Evolutionary conservation across 805 yeast genomes (phyloP).

Genomic region (Barnettozyma populi): DNA sequence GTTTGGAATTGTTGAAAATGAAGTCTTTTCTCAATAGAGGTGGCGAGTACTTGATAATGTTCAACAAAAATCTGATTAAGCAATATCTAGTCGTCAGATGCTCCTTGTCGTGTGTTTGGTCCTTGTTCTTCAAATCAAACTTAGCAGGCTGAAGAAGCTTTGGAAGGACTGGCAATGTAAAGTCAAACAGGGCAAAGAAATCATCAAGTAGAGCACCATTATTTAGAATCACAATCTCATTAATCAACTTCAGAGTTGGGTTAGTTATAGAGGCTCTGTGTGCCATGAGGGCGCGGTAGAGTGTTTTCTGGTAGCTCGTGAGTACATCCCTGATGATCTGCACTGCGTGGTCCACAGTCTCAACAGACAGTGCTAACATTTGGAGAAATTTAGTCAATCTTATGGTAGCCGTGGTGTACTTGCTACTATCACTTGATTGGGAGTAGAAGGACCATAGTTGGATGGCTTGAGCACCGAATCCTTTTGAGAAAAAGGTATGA

Average conservation of each 20-base stretch:
- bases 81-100: conserved; percentile 47
- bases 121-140: conserved; percentile 37
- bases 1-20: conserved; percentile 47
- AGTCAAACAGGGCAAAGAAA: conserved; percentile 62
- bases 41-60: conserved; percentile 43
- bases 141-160: conserved; percentile 52
- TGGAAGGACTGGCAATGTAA: conserved; percentile 54
- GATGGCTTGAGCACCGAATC: conserved; percentile 31
- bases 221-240: conserved; percentile 43
- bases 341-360: conserved; percentile 25
- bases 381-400: conserved; percentile 35
- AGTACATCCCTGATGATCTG: conserved; percentile 49
- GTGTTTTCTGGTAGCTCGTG: conserved; percentile 49
- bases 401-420: conserved; percentile 40
- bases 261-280: conserved; percentile 53
- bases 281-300: conserved; percentile 63
- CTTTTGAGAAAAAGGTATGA: conserved; percentile 30
- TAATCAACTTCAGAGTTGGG: conserved; percentile 55
- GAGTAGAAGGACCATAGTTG: conserved; percentile 46
- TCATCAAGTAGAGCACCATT: conserved; percentile 48
- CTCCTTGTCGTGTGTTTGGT: conserved; percentile 29
- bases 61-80: conserved; percentile 58
- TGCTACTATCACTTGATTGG: conserved; percentile 45
- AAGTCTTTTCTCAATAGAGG: conserved; percentile 61
- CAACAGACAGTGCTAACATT: conserved; percentile 12